Base-by-base conservation (phyloP, 1,139 yeast genomes). In the Nakaseomyces bracarensis region DNA sequence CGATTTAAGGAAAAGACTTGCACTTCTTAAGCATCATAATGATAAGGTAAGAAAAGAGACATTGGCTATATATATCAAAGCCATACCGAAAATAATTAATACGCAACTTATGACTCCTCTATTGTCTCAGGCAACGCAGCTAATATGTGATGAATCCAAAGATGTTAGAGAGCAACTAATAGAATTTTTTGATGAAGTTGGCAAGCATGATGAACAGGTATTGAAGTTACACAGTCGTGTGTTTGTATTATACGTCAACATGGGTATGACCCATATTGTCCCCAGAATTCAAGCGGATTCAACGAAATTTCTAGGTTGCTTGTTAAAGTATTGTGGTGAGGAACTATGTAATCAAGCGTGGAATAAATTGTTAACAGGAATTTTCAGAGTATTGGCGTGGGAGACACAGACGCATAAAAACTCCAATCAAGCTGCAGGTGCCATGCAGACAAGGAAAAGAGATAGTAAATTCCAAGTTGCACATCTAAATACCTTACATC, bases 211-310 rank as follows among this genome's bases (percentile, higher is more conserved):
- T 49, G 71, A 74, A 0, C 76, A 76, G 6, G 66, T 79, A n/a
- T 65, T 83, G 46, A 76, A 74, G 45, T 68, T 87, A 18, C 93
- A 89, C 62, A 70, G 81, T 39, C 69, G 79, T 23, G 67, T 80
- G 5, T 63, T 89, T 3, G 72, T 83, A 26, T 67, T 91, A 25
- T 89, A 83, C 58, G 71, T 89, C n/a, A 83, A 83, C 54, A 81
- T 93, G 42, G 94, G 96, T 11, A 91, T 91, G 97, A 84, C 97
- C 14, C 96, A 91, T 58, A 82, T 91, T 36, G 74, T 73, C 29
- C 80, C 89, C 0, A 78, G 77, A 7, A 77, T 87, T 30, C 73
- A 94, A 38, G 74, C 75, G 41, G 82, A 80, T 49, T 76, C 93
- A 3, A 75, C 91, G 0, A 72, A 71, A 45, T 81, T 79, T 50